These are phyloP conservation scores for Monilinia aucupariae DNA, from an alignment of 2,329 filamentous ascomycete species.

Conservation along the genomic window DNA sequence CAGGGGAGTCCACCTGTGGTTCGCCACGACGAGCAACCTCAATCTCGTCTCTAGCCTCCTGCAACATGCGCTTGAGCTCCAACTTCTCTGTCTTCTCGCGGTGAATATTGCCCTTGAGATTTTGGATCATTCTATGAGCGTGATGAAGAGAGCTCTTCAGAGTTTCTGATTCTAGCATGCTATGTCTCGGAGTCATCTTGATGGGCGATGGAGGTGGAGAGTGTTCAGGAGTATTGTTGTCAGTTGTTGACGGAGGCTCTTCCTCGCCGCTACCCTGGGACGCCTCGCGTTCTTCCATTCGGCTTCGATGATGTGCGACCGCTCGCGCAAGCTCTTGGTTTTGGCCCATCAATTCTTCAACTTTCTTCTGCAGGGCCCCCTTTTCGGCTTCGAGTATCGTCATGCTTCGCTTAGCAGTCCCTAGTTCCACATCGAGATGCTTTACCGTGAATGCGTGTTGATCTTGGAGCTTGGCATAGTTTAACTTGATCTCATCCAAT, in stretches of 20 bases:
- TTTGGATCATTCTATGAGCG: constrained; percentile 94
- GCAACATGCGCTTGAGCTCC: constrained; percentile 88
- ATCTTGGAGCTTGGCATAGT: constrained; percentile 71
- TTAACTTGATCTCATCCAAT: constrained; percentile 80
- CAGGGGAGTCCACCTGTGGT: constrained; percentile 37
- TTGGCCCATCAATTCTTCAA: constrained; percentile 81
- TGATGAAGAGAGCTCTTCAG: constrained; percentile 90
- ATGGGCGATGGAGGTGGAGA: constrained; percentile 86
- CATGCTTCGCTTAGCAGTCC: constrained; percentile 74
- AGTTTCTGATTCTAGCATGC: constrained; percentile 90
- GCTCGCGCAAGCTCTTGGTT: constrained; percentile 88
- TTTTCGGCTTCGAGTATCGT: constrained; percentile 74
- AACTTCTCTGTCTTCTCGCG: constrained; percentile 98
- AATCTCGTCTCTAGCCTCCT: constrained; percentile 89
- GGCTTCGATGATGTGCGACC: constrained; percentile 66
- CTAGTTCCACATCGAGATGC: constrained; percentile 83
- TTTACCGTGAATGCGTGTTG: constrained; percentile 73
- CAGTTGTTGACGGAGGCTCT: constrained; percentile 58
- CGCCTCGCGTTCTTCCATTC: constrained; percentile 59
- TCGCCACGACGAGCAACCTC: constrained; percentile 56
- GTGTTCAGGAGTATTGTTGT: constrained; percentile 75
- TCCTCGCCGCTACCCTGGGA: constrained; percentile 55
- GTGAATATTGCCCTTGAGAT: constrained; percentile 88
- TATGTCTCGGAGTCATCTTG: constrained; percentile 86
- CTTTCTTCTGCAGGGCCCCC: constrained; percentile 70